Percentiles rank a stretch among this genome's conserved stretches.
These are phyloP conservation scores for Penicillium sp. DNA, from an alignment of 2,329 filamentous ascomycete species.

Conservation along the genomic window DNA sequence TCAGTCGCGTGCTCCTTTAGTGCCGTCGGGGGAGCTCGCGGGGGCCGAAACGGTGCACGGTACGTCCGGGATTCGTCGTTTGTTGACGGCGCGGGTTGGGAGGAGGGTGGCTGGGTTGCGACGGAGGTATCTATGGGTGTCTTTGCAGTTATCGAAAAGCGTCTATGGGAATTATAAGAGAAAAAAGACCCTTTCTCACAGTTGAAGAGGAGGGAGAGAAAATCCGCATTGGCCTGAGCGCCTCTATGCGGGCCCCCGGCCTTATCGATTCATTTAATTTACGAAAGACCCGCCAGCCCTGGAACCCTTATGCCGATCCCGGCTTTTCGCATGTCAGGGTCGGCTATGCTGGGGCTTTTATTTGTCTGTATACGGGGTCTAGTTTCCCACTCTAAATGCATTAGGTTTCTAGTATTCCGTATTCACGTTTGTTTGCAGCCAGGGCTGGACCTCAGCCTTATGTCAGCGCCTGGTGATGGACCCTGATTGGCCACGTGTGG, in stretches of 20 bases:
- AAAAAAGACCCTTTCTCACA: neutral
- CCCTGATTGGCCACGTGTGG: neutral
- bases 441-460: neutral
- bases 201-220: conserved; percentile 14
- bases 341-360: neutral
- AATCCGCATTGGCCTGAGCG: conserved; percentile 20
- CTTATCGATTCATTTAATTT: conserved; percentile 20
- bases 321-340: neutral
- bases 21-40: neutral
- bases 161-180: neutral
- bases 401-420: neutral
- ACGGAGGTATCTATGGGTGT: neutral
- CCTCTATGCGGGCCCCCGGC: conserved; percentile 24
- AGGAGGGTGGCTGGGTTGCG: neutral
- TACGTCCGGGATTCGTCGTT: neutral
- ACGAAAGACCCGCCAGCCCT: neutral
- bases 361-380: neutral
- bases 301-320: neutral
- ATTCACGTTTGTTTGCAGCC: neutral
- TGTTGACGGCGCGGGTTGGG: neutral
- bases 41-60: neutral
- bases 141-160: neutral
- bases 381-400: neutral
- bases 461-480: neutral
- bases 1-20: conserved; percentile 6